Base-by-base conservation (phyloP, 805 yeast genomes). In the Wickerhamiella domercqiae region DNA sequence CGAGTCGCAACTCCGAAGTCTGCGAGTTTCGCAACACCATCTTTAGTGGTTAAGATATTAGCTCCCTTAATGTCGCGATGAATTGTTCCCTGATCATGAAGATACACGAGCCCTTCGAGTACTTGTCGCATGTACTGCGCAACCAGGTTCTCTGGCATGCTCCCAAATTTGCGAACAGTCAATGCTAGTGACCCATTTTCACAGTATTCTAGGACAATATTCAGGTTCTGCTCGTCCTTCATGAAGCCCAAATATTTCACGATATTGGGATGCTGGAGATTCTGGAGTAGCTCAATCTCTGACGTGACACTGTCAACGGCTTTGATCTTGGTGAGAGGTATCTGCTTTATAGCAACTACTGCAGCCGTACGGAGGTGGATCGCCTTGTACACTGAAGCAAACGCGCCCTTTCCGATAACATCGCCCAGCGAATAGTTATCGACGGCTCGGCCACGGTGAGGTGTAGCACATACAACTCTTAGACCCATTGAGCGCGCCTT, bases 381-480 rank as follows among this genome's bases (percentile, higher is more conserved):
- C 0, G 87, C 94, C 41, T 70, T 68, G 56, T 76, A 84, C 3
- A 87, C 96, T 29, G 71, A 70, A 1, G 96, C 97, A 54, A 74
- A 84, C 0, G 96, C 96, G 2, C 98, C 98, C 42, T 71, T 71
- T 2, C 97, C 98, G 2, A 90, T 63, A 26, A 77, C 67, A 34
- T 73, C 78, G 34, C 67, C 67, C 14, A 63, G 45, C 2, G 60
- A 48, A 47, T 59, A 52, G 38, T 42, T 46, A 28, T 34, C 40
- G 16, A 48, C 34, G 16, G 45, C 54, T 7, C 29, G 16, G n/a
- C 49, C 49, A 13, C 39, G 34, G 13, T 40, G 42, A 9, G 53
- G 53, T 4, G 53, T 49, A 4, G 53, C 52, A 18, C 50, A 46
- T 1, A 46, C 41, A 7, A 48, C 50, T 13, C 49, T 39, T 13